Evolutionary conservation across 257 asterid species (phyloP).

Genomic region (Ocimum tenuiflorum): DNA sequence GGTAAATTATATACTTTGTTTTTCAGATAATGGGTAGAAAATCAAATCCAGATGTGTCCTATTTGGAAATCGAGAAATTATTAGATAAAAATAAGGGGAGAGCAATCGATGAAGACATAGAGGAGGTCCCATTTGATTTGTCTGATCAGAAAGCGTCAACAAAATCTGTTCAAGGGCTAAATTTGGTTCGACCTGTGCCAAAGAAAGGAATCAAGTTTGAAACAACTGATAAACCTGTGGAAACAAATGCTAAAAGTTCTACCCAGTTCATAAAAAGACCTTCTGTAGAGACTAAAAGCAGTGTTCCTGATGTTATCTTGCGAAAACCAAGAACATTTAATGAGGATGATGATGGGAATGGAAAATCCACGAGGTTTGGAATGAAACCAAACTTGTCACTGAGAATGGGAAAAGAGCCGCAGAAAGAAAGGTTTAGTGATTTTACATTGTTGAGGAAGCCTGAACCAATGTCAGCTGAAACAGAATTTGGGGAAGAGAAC

Average conservation of each 20-base stretch:
- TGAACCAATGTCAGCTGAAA: constrained; percentile 27
- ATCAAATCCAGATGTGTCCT: constrained; percentile 62
- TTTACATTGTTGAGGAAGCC: constrained; percentile 73
- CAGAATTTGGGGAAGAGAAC: constrained; percentile 27
- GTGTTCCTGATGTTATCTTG: constrained; percentile 70
- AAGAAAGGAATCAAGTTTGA: constrained; percentile 61
- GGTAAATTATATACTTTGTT: constrained; percentile 17
- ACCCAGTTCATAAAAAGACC: constrained; percentile 22
- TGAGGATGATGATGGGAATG: constrained; percentile 43
- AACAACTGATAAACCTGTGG: constrained; percentile 30
- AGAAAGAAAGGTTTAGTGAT: constrained; percentile 60
- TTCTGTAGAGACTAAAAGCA: constrained; percentile 34
- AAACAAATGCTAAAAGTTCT: constrained; percentile 22
- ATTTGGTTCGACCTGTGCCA: constrained; percentile 76
- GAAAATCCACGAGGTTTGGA: constrained; percentile 39
- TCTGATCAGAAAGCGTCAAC: constrained; percentile 34
- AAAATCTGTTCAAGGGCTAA: constrained; percentile 42
- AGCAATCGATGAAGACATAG: constrained; percentile 30
- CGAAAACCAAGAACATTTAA: constrained; percentile 55
- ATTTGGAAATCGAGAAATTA: constrained; percentile 73
- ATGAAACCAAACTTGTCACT: constrained; percentile 66
- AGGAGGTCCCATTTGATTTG: constrained; percentile 57
- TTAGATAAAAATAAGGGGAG: constrained; percentile 49
- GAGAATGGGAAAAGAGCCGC: constrained; percentile 54
- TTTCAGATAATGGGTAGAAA: constrained; percentile 76